Evolutionary conservation across 768 basidiomycete genomes (phyloP).

Genomic region (Auricularia heimuer): DNA sequence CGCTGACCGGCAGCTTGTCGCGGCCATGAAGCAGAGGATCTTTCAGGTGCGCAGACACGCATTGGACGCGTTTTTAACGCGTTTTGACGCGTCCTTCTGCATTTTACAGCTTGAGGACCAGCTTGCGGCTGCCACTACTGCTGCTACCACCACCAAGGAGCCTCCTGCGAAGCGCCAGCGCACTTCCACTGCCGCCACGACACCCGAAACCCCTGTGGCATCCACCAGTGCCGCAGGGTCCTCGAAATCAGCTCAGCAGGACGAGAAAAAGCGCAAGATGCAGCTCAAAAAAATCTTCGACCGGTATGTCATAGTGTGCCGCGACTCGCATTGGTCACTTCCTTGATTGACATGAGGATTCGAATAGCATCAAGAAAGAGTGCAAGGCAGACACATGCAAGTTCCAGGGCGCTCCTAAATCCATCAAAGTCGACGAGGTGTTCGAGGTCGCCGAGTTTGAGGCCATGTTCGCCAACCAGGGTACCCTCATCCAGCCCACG

Average conservation of each 20-base stretch:
- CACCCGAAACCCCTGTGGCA: too few relatives aligned
- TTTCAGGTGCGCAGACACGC: not conserved
- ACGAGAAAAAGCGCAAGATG: conserved; percentile 31
- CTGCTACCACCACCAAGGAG: not conserved
- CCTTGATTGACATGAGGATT: not conserved
- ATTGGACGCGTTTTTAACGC: too few relatives aligned
- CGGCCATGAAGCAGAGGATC: conserved; percentile 2
- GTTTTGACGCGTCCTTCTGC: not conserved
- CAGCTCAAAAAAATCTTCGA: conserved; percentile 33
- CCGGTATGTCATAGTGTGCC: conserved; percentile 15
- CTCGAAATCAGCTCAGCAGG: conserved; percentile 18
- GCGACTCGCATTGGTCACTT: not conserved
- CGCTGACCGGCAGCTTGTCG: not conserved
- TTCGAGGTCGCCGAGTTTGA: conserved; percentile 28
- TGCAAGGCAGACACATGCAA: conserved; percentile 30
- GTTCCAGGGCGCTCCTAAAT: conserved; percentile 30
- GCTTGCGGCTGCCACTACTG: not conserved
- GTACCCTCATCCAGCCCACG: conserved; percentile 29
- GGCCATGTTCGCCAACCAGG: conserved; percentile 26
- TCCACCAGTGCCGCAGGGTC: conserved; percentile 11
- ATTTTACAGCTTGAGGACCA: conserved; percentile 4
- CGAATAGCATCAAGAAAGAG: conserved; percentile 29
- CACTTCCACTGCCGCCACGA: conserved; percentile 9
- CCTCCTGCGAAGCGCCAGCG: conserved; percentile 2
- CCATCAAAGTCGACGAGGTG: conserved; percentile 32